phyloP scores from a whole-genome alignment of 2,329 filamentous ascomycete genomes.

The Colletotrichum filicis region DNA sequence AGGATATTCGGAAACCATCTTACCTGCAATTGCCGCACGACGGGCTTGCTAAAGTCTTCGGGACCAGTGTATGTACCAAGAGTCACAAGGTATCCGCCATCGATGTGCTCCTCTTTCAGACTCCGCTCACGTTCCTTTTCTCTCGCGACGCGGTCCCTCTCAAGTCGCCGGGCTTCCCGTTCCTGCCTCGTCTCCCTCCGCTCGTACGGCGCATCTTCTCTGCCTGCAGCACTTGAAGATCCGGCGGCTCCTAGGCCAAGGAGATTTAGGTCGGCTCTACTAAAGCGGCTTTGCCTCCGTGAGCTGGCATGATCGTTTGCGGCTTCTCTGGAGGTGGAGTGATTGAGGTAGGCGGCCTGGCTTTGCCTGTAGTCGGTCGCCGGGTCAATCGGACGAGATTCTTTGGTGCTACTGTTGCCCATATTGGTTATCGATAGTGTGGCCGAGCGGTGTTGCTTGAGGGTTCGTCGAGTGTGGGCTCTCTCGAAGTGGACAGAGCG shows the following conservation, averaged over 20 bases:
- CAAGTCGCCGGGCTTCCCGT: slow-evolving; percentile 84
- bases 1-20: slow-evolving; percentile 41
- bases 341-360: slow-evolving; percentile 23
- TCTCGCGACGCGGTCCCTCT: slow-evolving; percentile 81
- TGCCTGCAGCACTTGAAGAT: slow-evolving; percentile 50
- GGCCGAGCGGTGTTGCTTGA: neutral
- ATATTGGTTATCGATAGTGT: slow-evolving; percentile 39
- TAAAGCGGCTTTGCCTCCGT: slow-evolving; percentile 39
- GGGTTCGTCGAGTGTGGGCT: neutral
- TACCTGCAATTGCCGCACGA: slow-evolving; percentile 92
- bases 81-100: slow-evolving; percentile 94
- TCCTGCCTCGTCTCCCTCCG: slow-evolving; percentile 92
- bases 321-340: slow-evolving; percentile 15
- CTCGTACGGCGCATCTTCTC: slow-evolving; percentile 60
- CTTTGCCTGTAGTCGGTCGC: slow-evolving; percentile 30
- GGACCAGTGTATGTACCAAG: slow-evolving; percentile 91
- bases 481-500: neutral
- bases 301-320: slow-evolving; percentile 19
- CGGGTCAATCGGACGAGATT: slow-evolving; percentile 44
- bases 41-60: slow-evolving; percentile 91
- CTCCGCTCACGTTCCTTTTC: slow-evolving; percentile 90
- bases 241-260: slow-evolving; percentile 53
- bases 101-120: slow-evolving; percentile 90
- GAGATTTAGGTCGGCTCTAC: slow-evolving; percentile 58
- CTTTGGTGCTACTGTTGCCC: slow-evolving; percentile 54